Evolutionary conservation across 2,329 filamentous ascomycete species (phyloP), one percentile per base, ranked within the genome.

Genomic region (Fusarium falciforme): DNA sequence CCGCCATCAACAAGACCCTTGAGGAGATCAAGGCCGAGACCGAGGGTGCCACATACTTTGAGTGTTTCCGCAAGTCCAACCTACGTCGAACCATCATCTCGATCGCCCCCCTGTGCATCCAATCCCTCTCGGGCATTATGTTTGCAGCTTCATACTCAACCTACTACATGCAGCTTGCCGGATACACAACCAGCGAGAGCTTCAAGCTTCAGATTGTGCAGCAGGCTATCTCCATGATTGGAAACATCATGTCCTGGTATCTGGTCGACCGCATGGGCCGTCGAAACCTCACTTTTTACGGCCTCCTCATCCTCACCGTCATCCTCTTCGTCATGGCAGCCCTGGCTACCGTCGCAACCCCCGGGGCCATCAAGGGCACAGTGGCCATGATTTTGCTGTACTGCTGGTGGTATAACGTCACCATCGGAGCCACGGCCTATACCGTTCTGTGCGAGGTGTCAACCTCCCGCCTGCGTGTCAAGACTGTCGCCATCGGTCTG

Each of bases 131-230:
- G 3, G 83, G 83, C 9, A 78, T 83, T 29, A 70, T 78, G 27
- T 85, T 85, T 29, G 76, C 80, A 1, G 75, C 80, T 2, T 72
- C 76, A 8, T 86, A 86, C 68, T 76, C 77, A n/a, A 85, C 84
- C 3, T 86, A 86, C 74, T 86, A 85, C 71, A 77, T 82, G 57
- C 81, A 86, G 66, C 76, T 85, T 3, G 83, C 84, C 11, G 84
- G 84, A 10, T 85, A 82, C 70, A 79, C 77, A 47, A 82, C 80
- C 0, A 60, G 70, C 3, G 79, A 77, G 66, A 81, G 79, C 62
- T 85, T 84, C 76, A 81, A 76, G 61, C 76, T 85, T 2, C 80
- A 83, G 60, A 85, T 85, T 52, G 78, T 79, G 11, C 83, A 85
- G 69, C 83, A 84, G 57, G 78, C 81, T 3, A 66, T 83, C 7